Evolutionary conservation across 192 early-diverging fungal species (phyloP).

Genomic region (Dissophora globulifera): DNA sequence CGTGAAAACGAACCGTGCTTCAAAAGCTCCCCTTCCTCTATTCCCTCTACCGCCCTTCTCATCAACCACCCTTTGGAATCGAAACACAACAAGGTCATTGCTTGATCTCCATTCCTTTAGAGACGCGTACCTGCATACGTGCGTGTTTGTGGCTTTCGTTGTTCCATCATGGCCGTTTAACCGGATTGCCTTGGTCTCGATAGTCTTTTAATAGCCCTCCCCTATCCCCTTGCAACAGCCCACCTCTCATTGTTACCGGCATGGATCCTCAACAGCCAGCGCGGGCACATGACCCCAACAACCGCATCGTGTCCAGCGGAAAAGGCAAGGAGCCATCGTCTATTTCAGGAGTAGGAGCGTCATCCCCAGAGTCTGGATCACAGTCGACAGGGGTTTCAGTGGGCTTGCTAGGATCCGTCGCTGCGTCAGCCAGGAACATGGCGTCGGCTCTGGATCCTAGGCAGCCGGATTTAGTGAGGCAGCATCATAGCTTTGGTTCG

Average conservation of each 20-base stretch:
- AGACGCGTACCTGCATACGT: no score
- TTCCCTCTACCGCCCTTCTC: no score
- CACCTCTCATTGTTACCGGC: background rate
- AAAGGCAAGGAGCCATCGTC: constrained; percentile 6
- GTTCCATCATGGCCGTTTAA: no score
- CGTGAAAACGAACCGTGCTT: no score
- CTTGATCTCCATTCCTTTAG: no score
- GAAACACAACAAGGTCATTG: no score
- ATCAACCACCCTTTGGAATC: no score
- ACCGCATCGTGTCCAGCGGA: background rate
- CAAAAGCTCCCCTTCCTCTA: no score
- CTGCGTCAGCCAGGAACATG: constrained; percentile 19
- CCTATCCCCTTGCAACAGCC: constrained; percentile 1
- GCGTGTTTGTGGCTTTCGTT: no score
- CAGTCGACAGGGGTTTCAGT: background rate
- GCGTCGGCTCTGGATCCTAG: constrained; percentile 37
- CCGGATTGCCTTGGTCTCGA: no score
- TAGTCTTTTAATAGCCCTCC: no score
- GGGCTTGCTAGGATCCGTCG: constrained; percentile 17
- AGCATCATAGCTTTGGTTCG: constrained; percentile 18
- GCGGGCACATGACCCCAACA: background rate
- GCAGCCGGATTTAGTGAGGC: constrained; percentile 5
- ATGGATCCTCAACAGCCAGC: constrained; percentile 30
- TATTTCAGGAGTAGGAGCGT: constrained; percentile 2
- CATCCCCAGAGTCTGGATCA: background rate